Conservation (phyloP, 768 basidiomycete genomes). For the Paxillus ammoniavirescens region DNA sequence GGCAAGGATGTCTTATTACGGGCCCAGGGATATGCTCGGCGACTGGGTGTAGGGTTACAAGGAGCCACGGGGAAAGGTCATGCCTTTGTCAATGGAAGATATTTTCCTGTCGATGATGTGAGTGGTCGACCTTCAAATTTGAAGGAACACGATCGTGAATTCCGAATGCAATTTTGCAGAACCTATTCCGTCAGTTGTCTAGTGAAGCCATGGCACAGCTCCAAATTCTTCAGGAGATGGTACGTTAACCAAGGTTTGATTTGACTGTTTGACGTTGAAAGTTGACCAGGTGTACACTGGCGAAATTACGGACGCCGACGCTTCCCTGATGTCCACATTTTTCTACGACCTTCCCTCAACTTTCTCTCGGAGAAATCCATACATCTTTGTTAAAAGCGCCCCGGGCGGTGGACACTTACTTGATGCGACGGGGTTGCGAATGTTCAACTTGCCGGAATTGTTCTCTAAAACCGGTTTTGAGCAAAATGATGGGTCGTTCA, state of each 20-base stretch:
- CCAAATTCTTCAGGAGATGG: conserved; percentile 72
- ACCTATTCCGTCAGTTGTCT: conserved; percentile 26
- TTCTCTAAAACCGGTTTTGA: conserved; percentile 39
- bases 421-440: conserved; percentile 9
- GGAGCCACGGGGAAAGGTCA: conserved; percentile 50
- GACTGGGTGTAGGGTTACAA: conserved; percentile 50
- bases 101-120: conserved; percentile 67
- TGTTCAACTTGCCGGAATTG: conserved; percentile 31
- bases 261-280: not conserved
- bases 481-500: conserved; percentile 43
- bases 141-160: not conserved
- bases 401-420: conserved; percentile 22
- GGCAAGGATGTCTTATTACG: conserved; percentile 39
- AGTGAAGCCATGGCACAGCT: conserved; percentile 56
- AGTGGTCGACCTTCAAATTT: conserved; percentile 23
- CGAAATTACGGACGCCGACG: conserved; percentile 51
- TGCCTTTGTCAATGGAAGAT: conserved; percentile 88
- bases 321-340: conserved; percentile 58
- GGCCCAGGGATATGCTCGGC: conserved; percentile 50
- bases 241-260: conserved; percentile 24
- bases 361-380: conserved; percentile 65
- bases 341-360: conserved; percentile 90
- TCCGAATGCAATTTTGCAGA: conserved; percentile 8
- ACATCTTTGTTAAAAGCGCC: conserved; percentile 59
- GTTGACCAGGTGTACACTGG: conserved; percentile 53